A percentile compares a stretch with the other conserved stretches of the same genome.
Conservation (phyloP, 1,284 basidiomycete genomes). For the Cryptococcus sp. region DNA sequence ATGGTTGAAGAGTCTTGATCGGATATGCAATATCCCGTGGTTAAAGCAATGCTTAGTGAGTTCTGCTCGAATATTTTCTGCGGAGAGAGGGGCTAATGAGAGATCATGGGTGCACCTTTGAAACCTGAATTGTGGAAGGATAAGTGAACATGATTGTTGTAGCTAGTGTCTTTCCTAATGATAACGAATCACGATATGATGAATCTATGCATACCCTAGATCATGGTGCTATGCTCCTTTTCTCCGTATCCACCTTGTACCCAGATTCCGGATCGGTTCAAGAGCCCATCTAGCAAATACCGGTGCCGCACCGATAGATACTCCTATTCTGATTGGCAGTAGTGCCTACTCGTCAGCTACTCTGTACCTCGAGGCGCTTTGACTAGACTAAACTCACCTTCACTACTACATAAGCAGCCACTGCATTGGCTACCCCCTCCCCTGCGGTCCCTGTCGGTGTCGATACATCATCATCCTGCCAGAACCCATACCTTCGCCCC, state of each 20-base stretch:
- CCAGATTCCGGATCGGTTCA: conserved; percentile 54
- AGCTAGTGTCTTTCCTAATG: no score
- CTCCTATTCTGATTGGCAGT: conserved; percentile 67
- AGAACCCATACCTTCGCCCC: conserved; percentile 71
- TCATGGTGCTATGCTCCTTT: no score
- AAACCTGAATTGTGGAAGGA: neutral
- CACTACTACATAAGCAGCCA: conserved; percentile 76
- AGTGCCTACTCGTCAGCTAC: conserved; percentile 56
- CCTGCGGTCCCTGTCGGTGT: conserved; percentile 13
- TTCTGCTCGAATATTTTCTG: no score
- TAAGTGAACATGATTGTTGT: no score
- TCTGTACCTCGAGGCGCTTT: neutral
- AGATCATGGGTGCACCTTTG: neutral
- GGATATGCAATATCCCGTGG: conserved; percentile 54
- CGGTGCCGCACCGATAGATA: conserved; percentile 70
- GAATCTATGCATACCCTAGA: no score
- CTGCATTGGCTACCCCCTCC: conserved; percentile 50
- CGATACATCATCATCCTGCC: conserved; percentile 59
- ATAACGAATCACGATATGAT: no score
- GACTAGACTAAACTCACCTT: conserved; percentile 58
- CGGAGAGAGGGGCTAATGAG: no score
- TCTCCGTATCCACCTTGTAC: conserved; percentile 1
- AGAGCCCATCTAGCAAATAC: conserved; percentile 64
- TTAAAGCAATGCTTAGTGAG: conserved; percentile 68
- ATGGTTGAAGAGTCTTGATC: conserved; percentile 35